Evolutionary conservation across 2,329 filamentous ascomycete genomes (phyloP), one percentile per base, ranked within the genome.

Genomic region (Aspergillus luchuensis): DNA sequence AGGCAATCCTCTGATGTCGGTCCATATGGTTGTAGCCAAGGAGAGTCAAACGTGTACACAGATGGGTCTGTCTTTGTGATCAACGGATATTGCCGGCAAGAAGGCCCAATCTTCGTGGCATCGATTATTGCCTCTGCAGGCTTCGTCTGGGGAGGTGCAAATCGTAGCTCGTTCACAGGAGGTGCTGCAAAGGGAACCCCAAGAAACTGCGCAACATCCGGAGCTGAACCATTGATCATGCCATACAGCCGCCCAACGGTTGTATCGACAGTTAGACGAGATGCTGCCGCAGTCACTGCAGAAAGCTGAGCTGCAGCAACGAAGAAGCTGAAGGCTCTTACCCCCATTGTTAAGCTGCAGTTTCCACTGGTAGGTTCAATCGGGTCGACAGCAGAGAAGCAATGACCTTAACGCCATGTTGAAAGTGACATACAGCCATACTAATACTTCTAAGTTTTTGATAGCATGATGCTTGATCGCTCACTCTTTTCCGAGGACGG

Each of bases 11-110:
- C 50, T 11, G 50, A 52, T 21, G 30, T 38, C 7, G 30, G 17
- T 52, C 50, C 50, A 39, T 52, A 52, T 5, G 50, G 50, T 33
- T 52, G 50, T n/a, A 52, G 30, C 50, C 50, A 52, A 8, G 50
- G 50, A 39, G 50, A 52, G 17, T 52, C 50, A 39, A 52, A 38
- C 4, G 50, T 52, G 33, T 52, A 52, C 17, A 52, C 50, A 3
- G 50, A 52, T 11, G 50, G 50, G 50, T 52, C 50, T 4, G 50
- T 52, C 17, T 19, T 39, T 2, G 50, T 52, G 5, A 33, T 52
- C 11, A 52, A 39, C 5, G 50, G 50, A 39, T 52, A 52, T 17
- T 52, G 50, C 8, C 33, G 50, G 50, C 50, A 52, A 25, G 45
- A 48, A 28, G 45, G 45, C 4, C 45, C 45, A 13, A 48, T 48